Evolutionary conservation across 176 grass and related monocot species (phyloP).

Genomic region (Poa annua): DNA sequence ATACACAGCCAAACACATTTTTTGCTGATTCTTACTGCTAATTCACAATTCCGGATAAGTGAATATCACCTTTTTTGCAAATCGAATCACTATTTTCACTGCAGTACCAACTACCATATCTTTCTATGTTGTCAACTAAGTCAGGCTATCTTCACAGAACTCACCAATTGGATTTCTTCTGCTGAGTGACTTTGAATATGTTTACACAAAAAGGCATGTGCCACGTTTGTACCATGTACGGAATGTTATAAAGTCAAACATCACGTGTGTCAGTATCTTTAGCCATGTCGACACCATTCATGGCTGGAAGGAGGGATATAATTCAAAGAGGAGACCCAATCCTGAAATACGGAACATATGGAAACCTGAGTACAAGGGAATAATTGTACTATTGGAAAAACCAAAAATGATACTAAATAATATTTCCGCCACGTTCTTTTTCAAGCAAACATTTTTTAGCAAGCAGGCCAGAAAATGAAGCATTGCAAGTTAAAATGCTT

Average conservation of each 20-base stretch:
- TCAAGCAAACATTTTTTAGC: background rate
- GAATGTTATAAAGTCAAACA: slow-evolving; percentile 1
- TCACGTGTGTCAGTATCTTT: background rate
- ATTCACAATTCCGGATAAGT: background rate
- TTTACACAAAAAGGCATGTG: slow-evolving; percentile 24
- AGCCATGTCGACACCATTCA: background rate
- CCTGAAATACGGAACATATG: background rate
- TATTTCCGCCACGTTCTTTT: background rate
- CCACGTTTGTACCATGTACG: background rate
- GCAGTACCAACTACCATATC: background rate
- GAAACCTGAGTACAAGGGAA: background rate
- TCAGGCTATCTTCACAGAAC: background rate
- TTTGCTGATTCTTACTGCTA: background rate
- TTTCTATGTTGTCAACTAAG: slow-evolving; percentile 22
- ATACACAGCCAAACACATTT: slow-evolving; percentile 8
- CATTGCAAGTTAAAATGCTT: background rate
- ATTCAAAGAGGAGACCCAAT: background rate
- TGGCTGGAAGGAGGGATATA: background rate
- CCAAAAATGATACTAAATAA: background rate
- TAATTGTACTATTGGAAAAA: background rate
- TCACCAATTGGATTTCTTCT: background rate
- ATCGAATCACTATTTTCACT: slow-evolving; percentile 9
- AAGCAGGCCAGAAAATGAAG: background rate
- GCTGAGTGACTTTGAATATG: background rate
- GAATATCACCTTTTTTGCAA: background rate